phyloP scores from a whole-genome alignment of 164 flowering plant genomes.

The Cinnamomum micranthum region DNA sequence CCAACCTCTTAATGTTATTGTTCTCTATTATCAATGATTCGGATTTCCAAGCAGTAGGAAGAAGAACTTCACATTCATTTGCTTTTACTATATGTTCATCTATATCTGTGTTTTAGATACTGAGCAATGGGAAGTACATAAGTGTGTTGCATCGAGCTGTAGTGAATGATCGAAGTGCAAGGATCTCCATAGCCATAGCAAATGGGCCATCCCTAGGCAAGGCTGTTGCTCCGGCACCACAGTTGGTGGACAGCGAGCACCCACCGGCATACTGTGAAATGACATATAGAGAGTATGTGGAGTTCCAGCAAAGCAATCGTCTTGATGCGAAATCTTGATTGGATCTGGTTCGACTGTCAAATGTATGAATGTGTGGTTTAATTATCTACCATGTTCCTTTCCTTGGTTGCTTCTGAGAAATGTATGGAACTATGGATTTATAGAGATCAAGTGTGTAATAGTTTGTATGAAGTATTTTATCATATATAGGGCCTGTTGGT shows the following conservation, averaged over 20 bases:
- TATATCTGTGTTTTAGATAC: constrained; percentile 28
- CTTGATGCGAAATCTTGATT: constrained; percentile 37
- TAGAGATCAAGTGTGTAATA: too few relatives aligned
- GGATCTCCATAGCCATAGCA: constrained; percentile 42
- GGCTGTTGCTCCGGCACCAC: constrained; percentile 35
- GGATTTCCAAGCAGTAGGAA: too few relatives aligned
- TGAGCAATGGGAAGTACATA: constrained; percentile 67
- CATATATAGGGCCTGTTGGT: too few relatives aligned
- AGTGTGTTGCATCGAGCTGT: constrained; percentile 50
- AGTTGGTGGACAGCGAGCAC: constrained; percentile 29
- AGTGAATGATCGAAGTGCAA: constrained; percentile 34
- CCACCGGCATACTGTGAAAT: constrained; percentile 33
- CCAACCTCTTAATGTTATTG: too few relatives aligned
- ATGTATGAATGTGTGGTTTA: too few relatives aligned
- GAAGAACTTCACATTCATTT: too few relatives aligned
- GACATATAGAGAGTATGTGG: constrained; percentile 48
- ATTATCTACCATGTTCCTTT: too few relatives aligned
- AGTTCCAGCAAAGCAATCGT: constrained; percentile 39
- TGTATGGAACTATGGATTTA: too few relatives aligned
- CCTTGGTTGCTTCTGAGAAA: too few relatives aligned
- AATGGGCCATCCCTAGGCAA: constrained; percentile 51
- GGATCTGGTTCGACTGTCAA: constrained; percentile 25
- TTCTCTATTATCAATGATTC: too few relatives aligned
- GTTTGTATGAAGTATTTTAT: too few relatives aligned
- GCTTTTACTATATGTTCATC: too few relatives aligned